Evolutionary conservation across 2,329 filamentous ascomycete genomes (phyloP), one percentile per base, ranked within the genome.

Genomic region (Chrysoporthe deuterocubensis): DNA sequence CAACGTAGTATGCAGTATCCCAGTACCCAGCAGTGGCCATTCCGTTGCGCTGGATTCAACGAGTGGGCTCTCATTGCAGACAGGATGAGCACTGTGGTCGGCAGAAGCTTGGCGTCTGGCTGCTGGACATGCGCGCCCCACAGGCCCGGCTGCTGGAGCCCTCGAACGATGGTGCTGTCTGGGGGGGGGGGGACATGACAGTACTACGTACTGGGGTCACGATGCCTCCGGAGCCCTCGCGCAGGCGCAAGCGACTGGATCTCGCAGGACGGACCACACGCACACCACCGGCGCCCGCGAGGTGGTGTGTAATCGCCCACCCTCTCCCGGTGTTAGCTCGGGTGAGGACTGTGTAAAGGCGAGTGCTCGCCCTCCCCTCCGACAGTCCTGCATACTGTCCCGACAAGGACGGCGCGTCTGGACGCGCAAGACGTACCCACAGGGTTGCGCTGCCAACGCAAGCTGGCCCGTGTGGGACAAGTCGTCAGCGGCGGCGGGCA

Each of bases 391-490:
- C 50, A 34, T 32, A 5, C 11, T 43, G 57, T 16, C 40, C 44
- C n/a, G 57, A 9, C 57, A 40, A 44, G n/a, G 57, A 13, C 37
- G 40, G 44, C 57, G 57, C 40, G 57, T 46, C 42, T 32, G 59
- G 59, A 26, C 59, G 59, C 59, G 43, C 59, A 46, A 61, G 42
- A 34, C 6, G 59, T 18, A 37, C 11, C 59, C 59, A 61, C 59
- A 61, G 59, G 59, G 59, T 43, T 48, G 43, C 48, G 21, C 26
- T 48, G 59, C 8, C 59, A 46, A 34, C 59, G 59, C 16, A 37
- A 13, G 5, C 16, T 43, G 57, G 54, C 34, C 21, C 26, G 50
- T 34, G 11, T 32, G 50, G 26, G n/a, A 21, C 11, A 54, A 54
- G 4, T 54, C 13, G 48, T 32, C 48, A 14, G 48, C 9, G 4